Evolutionary conservation across 1,284 basidiomycete species (phyloP).

Genomic region (Trichosporon ovoides): DNA sequence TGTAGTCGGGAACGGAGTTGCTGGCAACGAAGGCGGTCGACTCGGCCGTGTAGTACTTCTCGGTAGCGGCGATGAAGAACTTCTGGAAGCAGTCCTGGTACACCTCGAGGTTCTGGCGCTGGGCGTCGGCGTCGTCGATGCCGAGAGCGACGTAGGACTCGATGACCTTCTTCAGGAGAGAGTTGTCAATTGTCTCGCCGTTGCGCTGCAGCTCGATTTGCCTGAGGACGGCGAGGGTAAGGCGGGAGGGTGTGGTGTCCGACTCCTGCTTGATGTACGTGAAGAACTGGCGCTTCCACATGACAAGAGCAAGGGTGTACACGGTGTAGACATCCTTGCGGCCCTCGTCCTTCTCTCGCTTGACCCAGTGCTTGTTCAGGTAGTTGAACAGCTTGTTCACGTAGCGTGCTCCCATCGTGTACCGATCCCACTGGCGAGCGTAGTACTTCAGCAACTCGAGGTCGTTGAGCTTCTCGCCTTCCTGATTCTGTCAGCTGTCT

Average conservation of each 20-base stretch:
- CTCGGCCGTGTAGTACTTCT: conserved; percentile 86
- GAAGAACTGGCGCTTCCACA: conserved; percentile 95
- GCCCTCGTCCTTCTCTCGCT: conserved; percentile 95
- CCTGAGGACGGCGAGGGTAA: conserved; percentile 81
- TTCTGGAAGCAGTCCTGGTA: conserved; percentile 89
- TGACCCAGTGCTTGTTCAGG: conserved; percentile 98
- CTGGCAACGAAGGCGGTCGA: conserved; percentile 83
- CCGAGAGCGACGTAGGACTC: conserved; percentile 96
- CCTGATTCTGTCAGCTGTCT: conserved; percentile 50
- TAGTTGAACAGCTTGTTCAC: conserved; percentile 94
- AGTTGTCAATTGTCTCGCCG: conserved; percentile 88
- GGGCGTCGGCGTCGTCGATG: conserved; percentile 75
- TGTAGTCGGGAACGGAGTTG: conserved; percentile 91
- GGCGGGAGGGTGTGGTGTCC: conserved; percentile 61
- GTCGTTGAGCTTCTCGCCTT: conserved; percentile 74
- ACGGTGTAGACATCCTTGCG: conserved; percentile 91
- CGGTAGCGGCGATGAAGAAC: conserved; percentile 82
- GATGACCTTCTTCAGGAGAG: conserved; percentile 90
- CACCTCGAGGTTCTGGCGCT: conserved; percentile 63
- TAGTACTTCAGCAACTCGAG: conserved; percentile 87
- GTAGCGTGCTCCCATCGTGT: conserved; percentile 93
- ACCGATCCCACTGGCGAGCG: conserved; percentile 88
- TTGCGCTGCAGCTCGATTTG: conserved; percentile 91
- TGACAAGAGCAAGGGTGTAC: conserved; percentile 94
- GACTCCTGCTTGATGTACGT: conserved; percentile 61